Evolutionary conservation across 2,329 filamentous ascomycete genomes (phyloP).

Genomic region (Xylaria polymorpha): DNA sequence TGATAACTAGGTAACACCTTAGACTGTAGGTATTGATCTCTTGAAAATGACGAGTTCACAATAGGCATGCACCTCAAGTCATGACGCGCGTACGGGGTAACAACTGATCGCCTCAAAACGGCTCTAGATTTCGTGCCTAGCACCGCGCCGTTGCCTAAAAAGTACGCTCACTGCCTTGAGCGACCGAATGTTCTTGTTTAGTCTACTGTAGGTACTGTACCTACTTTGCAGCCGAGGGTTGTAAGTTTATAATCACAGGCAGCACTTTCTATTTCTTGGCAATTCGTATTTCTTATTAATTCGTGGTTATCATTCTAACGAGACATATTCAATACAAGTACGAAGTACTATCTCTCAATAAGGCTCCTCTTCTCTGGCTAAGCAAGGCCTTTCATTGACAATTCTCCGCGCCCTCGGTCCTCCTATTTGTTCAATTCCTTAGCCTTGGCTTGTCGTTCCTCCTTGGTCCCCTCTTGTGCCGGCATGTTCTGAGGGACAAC

Average conservation of each 20-base stretch:
- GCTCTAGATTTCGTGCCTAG: neutral
- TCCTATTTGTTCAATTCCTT: slow-evolving; percentile 71
- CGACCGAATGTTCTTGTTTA: neutral
- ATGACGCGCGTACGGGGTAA: slow-evolving; percentile 20
- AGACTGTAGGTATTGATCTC: neutral
- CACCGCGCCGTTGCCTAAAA: slow-evolving; percentile 23
- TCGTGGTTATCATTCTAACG: slow-evolving; percentile 13
- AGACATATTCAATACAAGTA: neutral
- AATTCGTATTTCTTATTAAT: slow-evolving; percentile 19
- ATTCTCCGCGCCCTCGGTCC: neutral
- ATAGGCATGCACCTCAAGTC: neutral
- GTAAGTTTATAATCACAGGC: neutral
- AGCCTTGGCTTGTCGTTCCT: slow-evolving; percentile 74
- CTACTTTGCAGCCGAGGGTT: neutral
- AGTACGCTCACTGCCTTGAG: neutral
- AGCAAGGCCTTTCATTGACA: neutral
- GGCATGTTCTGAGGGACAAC: slow-evolving; percentile 66
- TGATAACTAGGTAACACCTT: neutral
- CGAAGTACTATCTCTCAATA: neutral
- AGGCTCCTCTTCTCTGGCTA: too few relatives aligned
- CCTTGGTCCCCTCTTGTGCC: slow-evolving; percentile 71
- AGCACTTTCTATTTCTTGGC: slow-evolving; percentile 1
- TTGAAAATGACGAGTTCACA: neutral
- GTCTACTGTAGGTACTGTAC: neutral
- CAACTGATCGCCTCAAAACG: neutral